phyloP scores from a whole-genome alignment of 768 basidiomycete species.

The Suillus ampliporus region DNA sequence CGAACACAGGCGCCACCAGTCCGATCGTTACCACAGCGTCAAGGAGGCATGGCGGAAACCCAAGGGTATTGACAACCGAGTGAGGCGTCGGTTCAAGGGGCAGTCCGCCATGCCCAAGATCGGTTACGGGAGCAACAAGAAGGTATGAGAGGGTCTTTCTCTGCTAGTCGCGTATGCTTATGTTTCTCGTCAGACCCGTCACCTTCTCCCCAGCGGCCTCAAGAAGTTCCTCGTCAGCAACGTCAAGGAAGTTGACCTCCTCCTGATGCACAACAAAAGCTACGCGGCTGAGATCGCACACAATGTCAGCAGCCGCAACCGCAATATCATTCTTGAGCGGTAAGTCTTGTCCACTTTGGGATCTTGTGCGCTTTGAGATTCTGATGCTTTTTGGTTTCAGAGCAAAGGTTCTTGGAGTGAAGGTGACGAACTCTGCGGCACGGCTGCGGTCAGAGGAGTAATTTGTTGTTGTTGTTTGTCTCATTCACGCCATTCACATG shows the following conservation, averaged over 20 bases:
- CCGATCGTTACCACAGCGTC: slow-evolving; percentile 95
- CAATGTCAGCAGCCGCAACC: slow-evolving; percentile 95
- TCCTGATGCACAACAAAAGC: slow-evolving; percentile 97
- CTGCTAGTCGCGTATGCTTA: slow-evolving; percentile 2
- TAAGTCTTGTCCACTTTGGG: slow-evolving; percentile 36
- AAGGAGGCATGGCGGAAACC: slow-evolving; percentile 99
- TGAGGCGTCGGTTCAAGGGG: slow-evolving; percentile 93
- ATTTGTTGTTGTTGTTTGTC: slow-evolving; percentile 46
- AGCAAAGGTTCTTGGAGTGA: slow-evolving; percentile 86
- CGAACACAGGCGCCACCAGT: slow-evolving; percentile 87
- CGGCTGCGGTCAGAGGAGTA: slow-evolving; percentile 95
- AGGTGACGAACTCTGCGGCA: slow-evolving; percentile 92
- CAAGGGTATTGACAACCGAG: slow-evolving; percentile 99
- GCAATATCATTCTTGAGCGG: slow-evolving; percentile 89
- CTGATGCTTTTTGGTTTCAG: slow-evolving; percentile 43
- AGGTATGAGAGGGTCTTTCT: slow-evolving; percentile 54
- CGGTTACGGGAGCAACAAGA: slow-evolving; percentile 80
- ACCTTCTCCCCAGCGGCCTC: slow-evolving; percentile 93
- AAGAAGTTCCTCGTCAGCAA: slow-evolving; percentile 97
- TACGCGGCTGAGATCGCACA: slow-evolving; percentile 98
- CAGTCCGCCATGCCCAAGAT: slow-evolving; percentile 95
- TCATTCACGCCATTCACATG: slow-evolving; percentile 49
- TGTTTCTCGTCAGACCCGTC: slow-evolving; percentile 68
- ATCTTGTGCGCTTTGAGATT: background rate
- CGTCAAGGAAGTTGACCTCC: slow-evolving; percentile 90